Evolutionary conservation across 257 asterid species (phyloP).

Genomic region (Nicotiana tabacum): DNA sequence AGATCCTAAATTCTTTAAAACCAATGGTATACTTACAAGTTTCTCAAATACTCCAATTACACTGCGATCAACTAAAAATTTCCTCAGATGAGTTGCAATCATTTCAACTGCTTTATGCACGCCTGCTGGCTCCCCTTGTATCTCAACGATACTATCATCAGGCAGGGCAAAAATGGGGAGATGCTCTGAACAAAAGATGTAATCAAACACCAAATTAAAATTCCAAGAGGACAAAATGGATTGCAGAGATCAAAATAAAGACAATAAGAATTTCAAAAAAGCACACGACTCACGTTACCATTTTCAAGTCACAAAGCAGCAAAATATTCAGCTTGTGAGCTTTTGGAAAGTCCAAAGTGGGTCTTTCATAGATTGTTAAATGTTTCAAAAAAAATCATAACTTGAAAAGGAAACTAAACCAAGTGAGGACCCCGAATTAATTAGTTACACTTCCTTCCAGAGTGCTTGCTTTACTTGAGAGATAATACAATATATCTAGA

Average conservation of each 20-base stretch:
- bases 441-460: not conserved
- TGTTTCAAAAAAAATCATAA: not conserved
- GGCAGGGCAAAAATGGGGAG: constrained; percentile 74
- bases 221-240: constrained; percentile 4
- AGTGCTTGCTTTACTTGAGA: not conserved
- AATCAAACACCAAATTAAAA: not conserved
- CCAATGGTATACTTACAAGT: constrained; percentile 47
- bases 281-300: not conserved
- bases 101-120: constrained; percentile 74
- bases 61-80: constrained; percentile 84
- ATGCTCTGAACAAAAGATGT: constrained; percentile 45
- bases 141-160: constrained; percentile 88
- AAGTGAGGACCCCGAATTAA: not conserved
- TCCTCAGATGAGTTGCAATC: constrained; percentile 75
- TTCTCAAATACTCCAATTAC: constrained; percentile 70
- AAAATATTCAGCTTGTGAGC: not conserved
- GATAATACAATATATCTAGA: not conserved
- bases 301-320: not conserved
- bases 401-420: not conserved
- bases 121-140: constrained; percentile 79
- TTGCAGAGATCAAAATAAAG: not conserved
- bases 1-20: not conserved
- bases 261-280: not conserved
- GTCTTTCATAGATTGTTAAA: not conserved
- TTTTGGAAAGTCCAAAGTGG: not conserved